Conservation (phyloP, 108 stramenopile genomes). For the Nitzschia sp. region DNA sequence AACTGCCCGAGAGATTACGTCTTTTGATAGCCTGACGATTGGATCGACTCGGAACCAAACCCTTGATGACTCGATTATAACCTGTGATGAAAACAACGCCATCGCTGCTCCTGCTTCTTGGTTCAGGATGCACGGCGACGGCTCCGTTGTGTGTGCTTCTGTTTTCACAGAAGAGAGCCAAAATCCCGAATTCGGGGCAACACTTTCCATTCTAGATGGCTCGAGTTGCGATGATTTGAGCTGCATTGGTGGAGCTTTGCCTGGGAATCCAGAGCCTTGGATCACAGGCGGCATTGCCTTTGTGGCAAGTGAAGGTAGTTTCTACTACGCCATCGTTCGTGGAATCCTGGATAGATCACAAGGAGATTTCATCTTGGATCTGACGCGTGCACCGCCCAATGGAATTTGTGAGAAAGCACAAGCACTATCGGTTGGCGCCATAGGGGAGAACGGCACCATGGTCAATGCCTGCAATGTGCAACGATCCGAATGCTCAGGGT, state of each 20-base stretch:
- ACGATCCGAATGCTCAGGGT: neutral
- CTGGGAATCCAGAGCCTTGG: neutral
- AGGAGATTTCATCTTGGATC: constrained; percentile 20
- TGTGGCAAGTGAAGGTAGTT: neutral
- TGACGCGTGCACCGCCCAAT: constrained; percentile 1
- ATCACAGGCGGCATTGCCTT: constrained; percentile 2
- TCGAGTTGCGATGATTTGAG: constrained; percentile 1
- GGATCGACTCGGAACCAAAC: constrained; percentile 22
- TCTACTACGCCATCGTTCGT: constrained; percentile 2
- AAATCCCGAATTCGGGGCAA: neutral
- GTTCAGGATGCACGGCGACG: constrained; percentile 20
- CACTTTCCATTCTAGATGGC: constrained; percentile 13
- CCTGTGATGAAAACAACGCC: neutral
- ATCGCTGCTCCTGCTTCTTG: constrained; percentile 8
- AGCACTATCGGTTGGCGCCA: neutral
- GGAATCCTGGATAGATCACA: neutral
- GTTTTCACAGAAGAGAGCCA: neutral
- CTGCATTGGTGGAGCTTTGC: neutral
- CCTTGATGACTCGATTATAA: neutral
- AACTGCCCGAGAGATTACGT: neutral
- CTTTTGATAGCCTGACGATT: neutral
- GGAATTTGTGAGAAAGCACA: constrained; percentile 18
- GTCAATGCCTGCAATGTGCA: constrained; percentile 15
- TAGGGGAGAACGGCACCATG: constrained; percentile 1
- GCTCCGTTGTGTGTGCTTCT: constrained; percentile 10